phyloP scores from a whole-genome alignment of 2,329 filamentous ascomycete genomes.

The Huntiella decipiens region DNA sequence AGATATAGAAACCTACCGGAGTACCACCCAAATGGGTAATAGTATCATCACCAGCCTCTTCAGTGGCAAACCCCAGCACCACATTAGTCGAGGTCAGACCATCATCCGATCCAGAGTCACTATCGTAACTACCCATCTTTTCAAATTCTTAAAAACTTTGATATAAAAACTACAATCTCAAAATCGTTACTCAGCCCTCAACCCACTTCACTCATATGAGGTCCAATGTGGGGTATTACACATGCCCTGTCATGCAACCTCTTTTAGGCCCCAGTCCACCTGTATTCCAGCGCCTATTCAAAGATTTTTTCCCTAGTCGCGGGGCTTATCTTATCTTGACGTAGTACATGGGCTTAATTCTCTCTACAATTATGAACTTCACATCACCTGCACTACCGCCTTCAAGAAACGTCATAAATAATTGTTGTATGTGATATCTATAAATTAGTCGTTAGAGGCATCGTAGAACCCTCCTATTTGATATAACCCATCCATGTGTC shows the following conservation, averaged over 20 bases:
- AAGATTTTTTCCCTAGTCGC: slow-evolving; percentile 12
- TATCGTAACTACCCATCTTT: slow-evolving; percentile 62
- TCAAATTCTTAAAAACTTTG: neutral
- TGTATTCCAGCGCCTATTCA: too few species aligned
- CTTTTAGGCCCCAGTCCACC: too few species aligned
- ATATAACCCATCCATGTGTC: slow-evolving; percentile 10
- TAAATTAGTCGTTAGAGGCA: slow-evolving; percentile 5
- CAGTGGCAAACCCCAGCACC: slow-evolving; percentile 72
- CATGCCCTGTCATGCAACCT: too few species aligned
- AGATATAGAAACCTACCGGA: slow-evolving; percentile 41
- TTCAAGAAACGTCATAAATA: too few species aligned
- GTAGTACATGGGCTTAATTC: neutral
- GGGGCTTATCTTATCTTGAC: slow-evolving; percentile 17
- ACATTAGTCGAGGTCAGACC: slow-evolving; percentile 69
- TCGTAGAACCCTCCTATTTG: slow-evolving; percentile 1
- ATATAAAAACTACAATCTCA: too few species aligned
- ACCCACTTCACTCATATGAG: too few species aligned
- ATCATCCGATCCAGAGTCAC: slow-evolving; percentile 56
- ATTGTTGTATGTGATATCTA: slow-evolving; percentile 4
- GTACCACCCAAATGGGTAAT: slow-evolving; percentile 76
- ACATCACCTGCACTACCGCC: too few species aligned
- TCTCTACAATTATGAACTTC: too few species aligned
- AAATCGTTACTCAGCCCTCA: too few species aligned
- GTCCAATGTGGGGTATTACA: too few species aligned
- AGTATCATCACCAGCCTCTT: slow-evolving; percentile 59